Evolutionary conservation across 1,284 basidiomycete genomes (phyloP), one percentile per base, ranked within the genome.

Genomic region (Pseudozyma hubeiensis): DNA sequence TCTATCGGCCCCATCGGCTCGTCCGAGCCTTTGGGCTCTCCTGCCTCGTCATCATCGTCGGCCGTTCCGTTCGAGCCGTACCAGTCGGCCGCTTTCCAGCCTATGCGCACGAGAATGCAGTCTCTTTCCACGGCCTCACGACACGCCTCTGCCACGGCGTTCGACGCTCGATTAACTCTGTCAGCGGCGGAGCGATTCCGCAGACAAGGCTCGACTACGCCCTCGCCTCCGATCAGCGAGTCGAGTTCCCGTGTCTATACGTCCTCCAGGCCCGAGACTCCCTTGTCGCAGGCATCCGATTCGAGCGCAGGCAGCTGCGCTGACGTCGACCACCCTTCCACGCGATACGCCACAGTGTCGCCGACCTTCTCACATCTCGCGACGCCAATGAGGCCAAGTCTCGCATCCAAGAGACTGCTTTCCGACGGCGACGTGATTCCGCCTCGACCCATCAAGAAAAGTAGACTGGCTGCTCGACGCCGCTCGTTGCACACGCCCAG

Each of bases 201-300:
- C 33, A 46, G 17, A 16, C 35, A 24, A 13, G 53, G 19, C 13
- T 59, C 60, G 3, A 24, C n/a, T 13, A 52, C 56, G 3, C 66
- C 66, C 4, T 68, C 60, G 24, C 66, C 66, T 49, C 66, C 66
- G 4, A n/a, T 31, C n/a, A 68, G 55, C 40, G 60, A 54, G 44
- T 43, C 56, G 2, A 49, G 48, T 17, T 39, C 8, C 10, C 30
- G 17, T 17, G 19, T 7, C 7, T 29, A 11, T 11, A 13, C 37
- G 7, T 1, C 48, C 6, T 44, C 35, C 2, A 13, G 9, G 10
- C 48, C 60, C 17, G 43, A 47, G 19, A 56, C 60, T 5, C 54
- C 60, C 4, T 9, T 52, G 9, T 48, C 53, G 5, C 39, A 60
- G 47, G 66, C 66, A 11, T 64, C 61, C 34, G 66, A 64, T 14